Conservation (phyloP, 495 filamentous ascomycete species). For the Pyrenula massariospora region DNA sequence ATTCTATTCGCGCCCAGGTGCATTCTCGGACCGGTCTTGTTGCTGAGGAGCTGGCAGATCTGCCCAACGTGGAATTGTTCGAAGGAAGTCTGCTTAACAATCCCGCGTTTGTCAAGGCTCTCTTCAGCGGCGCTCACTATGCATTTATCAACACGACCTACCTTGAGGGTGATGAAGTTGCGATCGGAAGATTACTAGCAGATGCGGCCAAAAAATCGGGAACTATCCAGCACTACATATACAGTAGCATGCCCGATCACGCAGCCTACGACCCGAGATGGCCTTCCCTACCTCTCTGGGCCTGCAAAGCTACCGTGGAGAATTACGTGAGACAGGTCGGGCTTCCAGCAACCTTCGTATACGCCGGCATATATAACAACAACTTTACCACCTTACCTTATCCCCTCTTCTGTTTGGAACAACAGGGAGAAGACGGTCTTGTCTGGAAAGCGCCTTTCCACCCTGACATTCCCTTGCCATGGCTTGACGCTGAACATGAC, state of each 20-base stretch:
- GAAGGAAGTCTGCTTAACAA: slow-evolving; percentile 71
- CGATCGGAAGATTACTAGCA: slow-evolving; percentile 74
- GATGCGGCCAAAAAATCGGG: slow-evolving; percentile 79
- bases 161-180: slow-evolving; percentile 80
- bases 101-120: slow-evolving; percentile 51
- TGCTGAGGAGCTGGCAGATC: slow-evolving; percentile 63
- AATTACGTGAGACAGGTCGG: slow-evolving; percentile 77
- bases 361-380: slow-evolving; percentile 97
- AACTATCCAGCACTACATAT: slow-evolving; percentile 77
- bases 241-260: slow-evolving; percentile 95
- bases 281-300: slow-evolving; percentile 82
- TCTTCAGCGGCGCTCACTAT: slow-evolving; percentile 74
- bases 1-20: slow-evolving; percentile 80
- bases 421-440: slow-evolving; percentile 72
- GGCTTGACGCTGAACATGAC: slow-evolving; percentile 95
- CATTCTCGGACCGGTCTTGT: slow-evolving; percentile 72
- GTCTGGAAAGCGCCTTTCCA: slow-evolving; percentile 93
- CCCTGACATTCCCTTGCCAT: slow-evolving; percentile 76
- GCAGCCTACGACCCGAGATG: slow-evolving; percentile 55
- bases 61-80: slow-evolving; percentile 76
- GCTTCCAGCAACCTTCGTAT: slow-evolving; percentile 82
- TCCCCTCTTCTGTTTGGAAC: slow-evolving; percentile 87
- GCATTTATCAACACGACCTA: slow-evolving; percentile 99
- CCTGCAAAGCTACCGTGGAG: slow-evolving; percentile 81
- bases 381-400: slow-evolving; percentile 93